These are phyloP conservation scores for Mortierella sp. DNA, from an alignment of 371 early-diverging fungal species.

Conservation along the genomic window DNA sequence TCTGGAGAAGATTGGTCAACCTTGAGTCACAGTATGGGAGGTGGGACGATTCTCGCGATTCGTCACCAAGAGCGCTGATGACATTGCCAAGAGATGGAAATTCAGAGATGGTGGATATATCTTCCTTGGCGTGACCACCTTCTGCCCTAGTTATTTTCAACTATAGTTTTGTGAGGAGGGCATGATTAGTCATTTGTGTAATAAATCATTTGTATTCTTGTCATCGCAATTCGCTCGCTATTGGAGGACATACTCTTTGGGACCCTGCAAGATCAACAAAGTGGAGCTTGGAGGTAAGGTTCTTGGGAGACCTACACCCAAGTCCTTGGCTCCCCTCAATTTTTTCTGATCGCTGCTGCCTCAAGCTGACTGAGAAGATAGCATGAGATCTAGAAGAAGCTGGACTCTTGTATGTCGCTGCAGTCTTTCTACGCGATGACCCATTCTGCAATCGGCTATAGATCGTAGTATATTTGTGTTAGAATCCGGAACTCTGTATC, in stretches of 20 bases:
- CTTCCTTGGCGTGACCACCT: conserved; percentile 97
- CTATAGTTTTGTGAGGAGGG: too few relatives aligned
- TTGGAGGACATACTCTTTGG: conserved; percentile 69
- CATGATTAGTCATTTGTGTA: not conserved
- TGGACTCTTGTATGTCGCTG: conserved; percentile 97
- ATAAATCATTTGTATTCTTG: too few relatives aligned
- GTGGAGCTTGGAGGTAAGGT: conserved; percentile 83
- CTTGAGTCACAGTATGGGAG: conserved; percentile 99
- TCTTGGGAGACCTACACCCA: conserved; percentile 32
- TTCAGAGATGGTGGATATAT: conserved; percentile 98
- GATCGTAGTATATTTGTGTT: too few relatives aligned
- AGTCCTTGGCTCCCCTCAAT: conserved; percentile 12
- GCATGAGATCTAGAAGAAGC: conserved; percentile 98
- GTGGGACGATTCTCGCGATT: conserved; percentile 73
- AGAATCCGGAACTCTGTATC: too few relatives aligned
- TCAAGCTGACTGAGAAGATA: conserved; percentile 88
- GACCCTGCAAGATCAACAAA: conserved; percentile 99
- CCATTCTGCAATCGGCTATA: conserved; percentile 78
- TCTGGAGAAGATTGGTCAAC: conserved; percentile 97
- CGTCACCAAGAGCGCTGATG: conserved; percentile 96
- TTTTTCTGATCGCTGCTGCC: conserved; percentile 50
- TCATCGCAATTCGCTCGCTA: too few relatives aligned
- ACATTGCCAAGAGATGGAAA: conserved; percentile 98
- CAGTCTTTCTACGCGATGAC: conserved; percentile 91
- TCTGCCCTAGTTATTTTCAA: conserved; percentile 94